Evolutionary conservation across 768 basidiomycete genomes (phyloP).

Genomic region (Royoungia palumana): DNA sequence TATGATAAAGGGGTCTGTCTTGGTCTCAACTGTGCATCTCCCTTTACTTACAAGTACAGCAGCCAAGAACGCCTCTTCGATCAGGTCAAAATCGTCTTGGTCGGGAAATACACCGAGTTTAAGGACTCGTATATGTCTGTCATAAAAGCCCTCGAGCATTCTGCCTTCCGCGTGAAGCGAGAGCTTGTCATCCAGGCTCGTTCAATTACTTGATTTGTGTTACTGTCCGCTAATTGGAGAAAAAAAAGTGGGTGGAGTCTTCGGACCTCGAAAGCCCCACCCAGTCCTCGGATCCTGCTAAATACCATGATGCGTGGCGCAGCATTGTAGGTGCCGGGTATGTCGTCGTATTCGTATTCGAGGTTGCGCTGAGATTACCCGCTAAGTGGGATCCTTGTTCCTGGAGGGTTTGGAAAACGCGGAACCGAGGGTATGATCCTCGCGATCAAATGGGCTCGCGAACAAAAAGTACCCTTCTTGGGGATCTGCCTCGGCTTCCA

Average conservation of each 20-base stretch:
- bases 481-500: constrained; percentile 99
- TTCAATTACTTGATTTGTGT: constrained; percentile 6
- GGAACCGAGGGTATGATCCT: constrained; percentile 98
- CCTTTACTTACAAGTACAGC: constrained; percentile 5
- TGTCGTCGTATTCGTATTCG: constrained; percentile 22
- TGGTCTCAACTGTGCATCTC: not conserved
- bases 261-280: constrained; percentile 83
- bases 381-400: constrained; percentile 88
- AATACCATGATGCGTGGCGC: constrained; percentile 95
- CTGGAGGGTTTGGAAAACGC: constrained; percentile 91
- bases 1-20: constrained; percentile 71
- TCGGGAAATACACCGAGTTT: constrained; percentile 96
- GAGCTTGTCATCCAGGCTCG: constrained; percentile 78
- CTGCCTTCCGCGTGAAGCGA: constrained; percentile 86
- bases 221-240: constrained; percentile 3
- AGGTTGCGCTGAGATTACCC: constrained; percentile 9
- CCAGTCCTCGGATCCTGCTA: constrained; percentile 75
- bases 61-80: constrained; percentile 96
- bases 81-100: constrained; percentile 82
- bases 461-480: constrained; percentile 91
- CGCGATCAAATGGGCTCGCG: constrained; percentile 96
- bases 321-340: constrained; percentile 87
- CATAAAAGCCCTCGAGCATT: constrained; percentile 94
- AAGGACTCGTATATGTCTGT: constrained; percentile 99
- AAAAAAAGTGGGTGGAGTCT: constrained; percentile 88